Conservation (phyloP, 2,329 filamentous ascomycete genomes). For the Claviceps sp. region DNA sequence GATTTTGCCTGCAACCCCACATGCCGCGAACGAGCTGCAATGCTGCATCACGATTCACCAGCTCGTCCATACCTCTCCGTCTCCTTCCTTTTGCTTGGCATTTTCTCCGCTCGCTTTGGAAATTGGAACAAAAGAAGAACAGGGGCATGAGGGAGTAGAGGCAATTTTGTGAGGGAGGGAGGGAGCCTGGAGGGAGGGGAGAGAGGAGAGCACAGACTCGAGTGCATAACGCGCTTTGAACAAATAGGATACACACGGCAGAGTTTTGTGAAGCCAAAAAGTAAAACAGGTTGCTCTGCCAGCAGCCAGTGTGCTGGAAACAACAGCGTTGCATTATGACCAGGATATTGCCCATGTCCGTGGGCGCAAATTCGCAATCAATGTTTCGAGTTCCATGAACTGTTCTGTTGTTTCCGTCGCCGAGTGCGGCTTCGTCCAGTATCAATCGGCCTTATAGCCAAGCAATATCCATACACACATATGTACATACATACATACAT, state of each 20-base stretch:
- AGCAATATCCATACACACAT: neutral
- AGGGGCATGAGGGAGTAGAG: too few relatives aligned
- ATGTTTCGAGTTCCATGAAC: neutral
- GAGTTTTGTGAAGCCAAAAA: neutral
- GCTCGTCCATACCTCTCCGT: neutral
- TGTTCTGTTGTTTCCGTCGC: neutral
- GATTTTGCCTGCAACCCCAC: neutral
- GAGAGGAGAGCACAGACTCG: neutral
- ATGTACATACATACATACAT: neutral
- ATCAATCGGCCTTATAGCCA: neutral
- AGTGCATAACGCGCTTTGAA: neutral
- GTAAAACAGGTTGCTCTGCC: neutral
- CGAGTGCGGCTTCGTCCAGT: neutral
- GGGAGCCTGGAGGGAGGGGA: neutral
- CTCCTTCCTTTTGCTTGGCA: neutral
- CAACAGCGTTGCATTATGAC: neutral
- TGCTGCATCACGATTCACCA: neutral
- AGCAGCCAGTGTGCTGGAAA: neutral
- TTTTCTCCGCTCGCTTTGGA: neutral
- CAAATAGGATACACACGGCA: neutral
- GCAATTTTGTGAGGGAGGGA: too few relatives aligned
- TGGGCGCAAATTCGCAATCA: neutral
- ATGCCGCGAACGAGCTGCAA: neutral
- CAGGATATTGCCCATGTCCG: neutral
- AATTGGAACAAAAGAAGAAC: neutral